A percentile compares a stretch with the other conserved stretches of the same genome.
Evolutionary conservation across 352 stramenopile genomes (phyloP).

Genomic region (Salisapilia sapeloensis): DNA sequence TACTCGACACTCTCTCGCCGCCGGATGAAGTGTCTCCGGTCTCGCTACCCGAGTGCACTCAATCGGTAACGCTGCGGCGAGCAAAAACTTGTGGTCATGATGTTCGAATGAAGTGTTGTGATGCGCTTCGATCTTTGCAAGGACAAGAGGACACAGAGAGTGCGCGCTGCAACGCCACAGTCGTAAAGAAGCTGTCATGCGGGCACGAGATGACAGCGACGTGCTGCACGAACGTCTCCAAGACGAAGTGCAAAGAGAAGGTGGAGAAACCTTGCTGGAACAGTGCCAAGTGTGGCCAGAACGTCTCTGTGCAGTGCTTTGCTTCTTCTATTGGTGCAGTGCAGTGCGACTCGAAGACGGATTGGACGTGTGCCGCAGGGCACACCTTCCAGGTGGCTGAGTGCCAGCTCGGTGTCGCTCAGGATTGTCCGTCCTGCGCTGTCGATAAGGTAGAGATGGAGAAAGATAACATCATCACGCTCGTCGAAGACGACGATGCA

Average conservation of each 20-base stretch:
- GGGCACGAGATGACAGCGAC: conserved; percentile 17
- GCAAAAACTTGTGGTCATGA: conserved; percentile 32
- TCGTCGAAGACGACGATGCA: too few relatives aligned
- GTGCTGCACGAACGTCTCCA: conserved; percentile 17
- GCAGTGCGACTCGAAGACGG: conserved; percentile 14
- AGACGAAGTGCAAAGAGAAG: conserved; percentile 11
- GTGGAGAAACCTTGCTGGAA: conserved; percentile 51
- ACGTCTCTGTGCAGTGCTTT: conserved; percentile 10
- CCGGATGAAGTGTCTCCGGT: conserved; percentile 9
- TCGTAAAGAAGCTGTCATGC: conserved; percentile 18
- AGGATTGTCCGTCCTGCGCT: conserved; percentile 31
- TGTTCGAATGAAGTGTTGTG: conserved; percentile 26
- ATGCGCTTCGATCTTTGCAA: conserved; percentile 21
- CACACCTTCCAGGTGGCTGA: conserved; percentile 20
- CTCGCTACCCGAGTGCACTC: conserved; percentile 16
- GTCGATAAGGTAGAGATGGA: conserved; percentile 7
- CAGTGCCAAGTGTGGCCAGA: conserved; percentile 13
- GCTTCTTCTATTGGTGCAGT: conserved; percentile 4
- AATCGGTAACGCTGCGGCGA: conserved; percentile 17
- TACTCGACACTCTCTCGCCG: conserved; percentile 15
- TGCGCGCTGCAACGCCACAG: conserved; percentile 7
- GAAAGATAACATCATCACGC: conserved; percentile 8
- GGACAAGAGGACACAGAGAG: conserved; percentile 1
- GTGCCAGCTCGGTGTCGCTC: conserved; percentile 30
- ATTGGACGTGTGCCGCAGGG: conserved; percentile 18